These are phyloP conservation scores for Ceratobasidium sp. DNA, from an alignment of 1,284 basidiomycete genomes.

Conservation along the genomic window DNA sequence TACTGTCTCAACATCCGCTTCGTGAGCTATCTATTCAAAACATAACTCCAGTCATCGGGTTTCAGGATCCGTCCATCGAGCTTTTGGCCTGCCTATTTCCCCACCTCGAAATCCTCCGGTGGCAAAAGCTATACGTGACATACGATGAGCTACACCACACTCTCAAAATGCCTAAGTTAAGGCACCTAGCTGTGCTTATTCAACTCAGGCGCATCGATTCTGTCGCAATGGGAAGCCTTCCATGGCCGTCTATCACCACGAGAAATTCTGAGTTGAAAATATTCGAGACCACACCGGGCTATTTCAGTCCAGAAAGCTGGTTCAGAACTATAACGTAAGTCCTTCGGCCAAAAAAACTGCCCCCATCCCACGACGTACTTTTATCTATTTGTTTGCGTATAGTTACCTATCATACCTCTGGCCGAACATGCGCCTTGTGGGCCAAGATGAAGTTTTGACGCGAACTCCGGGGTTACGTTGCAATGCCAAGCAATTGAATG, in stretches of 20 bases:
- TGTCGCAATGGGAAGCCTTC: background rate
- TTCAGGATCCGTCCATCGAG: background rate
- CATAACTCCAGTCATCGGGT: background rate
- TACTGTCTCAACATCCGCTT: constrained; percentile 5
- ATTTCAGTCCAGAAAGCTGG: background rate
- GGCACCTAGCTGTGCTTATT: background rate
- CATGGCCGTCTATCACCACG: background rate
- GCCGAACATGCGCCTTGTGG: background rate
- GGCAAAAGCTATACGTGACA: background rate
- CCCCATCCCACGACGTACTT: background rate
- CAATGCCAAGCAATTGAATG: background rate
- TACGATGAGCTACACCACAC: background rate
- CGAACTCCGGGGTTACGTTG: no score
- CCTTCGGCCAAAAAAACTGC: no score
- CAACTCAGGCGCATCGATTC: background rate
- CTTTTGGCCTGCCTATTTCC: background rate
- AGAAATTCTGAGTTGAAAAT: background rate
- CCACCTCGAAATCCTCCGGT: background rate
- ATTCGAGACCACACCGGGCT: background rate
- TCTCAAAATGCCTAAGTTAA: background rate
- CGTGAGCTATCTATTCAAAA: background rate
- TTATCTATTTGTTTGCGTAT: background rate
- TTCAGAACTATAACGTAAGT: constrained; percentile 3
- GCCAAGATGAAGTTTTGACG: no score
- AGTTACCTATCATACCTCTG: constrained; percentile 4